Conservation (phyloP, 306 rosid species). For the Coriaria nepalensis region DNA sequence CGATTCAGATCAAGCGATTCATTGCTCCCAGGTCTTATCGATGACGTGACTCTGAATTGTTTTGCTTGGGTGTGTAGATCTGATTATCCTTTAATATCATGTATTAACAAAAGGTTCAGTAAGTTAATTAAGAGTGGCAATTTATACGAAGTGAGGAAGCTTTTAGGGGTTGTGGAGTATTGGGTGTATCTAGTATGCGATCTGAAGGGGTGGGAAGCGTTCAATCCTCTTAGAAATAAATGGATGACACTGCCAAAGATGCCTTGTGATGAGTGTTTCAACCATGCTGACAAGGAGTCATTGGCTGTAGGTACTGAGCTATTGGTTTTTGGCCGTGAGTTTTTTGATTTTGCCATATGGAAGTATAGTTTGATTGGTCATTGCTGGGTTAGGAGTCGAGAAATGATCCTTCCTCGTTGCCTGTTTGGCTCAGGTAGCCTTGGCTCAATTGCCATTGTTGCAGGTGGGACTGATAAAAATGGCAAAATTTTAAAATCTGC, state of each 20-base stretch:
- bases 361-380: slow-evolving; percentile 18
- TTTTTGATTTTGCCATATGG: slow-evolving; percentile 21
- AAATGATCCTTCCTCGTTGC: slow-evolving; percentile 22
- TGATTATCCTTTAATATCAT: slow-evolving; percentile 20
- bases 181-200: slow-evolving; percentile 25
- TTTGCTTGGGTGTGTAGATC: slow-evolving; percentile 20
- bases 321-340: slow-evolving; percentile 26
- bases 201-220: slow-evolving; percentile 23
- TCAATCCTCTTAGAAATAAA: slow-evolving; percentile 16
- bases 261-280: slow-evolving; percentile 26
- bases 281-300: slow-evolving; percentile 28
- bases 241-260: slow-evolving; percentile 24
- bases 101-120: slow-evolving; percentile 19
- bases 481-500: slow-evolving; percentile 17
- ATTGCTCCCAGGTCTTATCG: slow-evolving; percentile 38
- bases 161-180: slow-evolving; percentile 19
- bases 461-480: slow-evolving; percentile 22
- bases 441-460: slow-evolving; percentile 22
- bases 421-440: slow-evolving; percentile 23
- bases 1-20: slow-evolving; percentile 58
- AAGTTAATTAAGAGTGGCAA: slow-evolving; percentile 18
- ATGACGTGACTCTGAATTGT: slow-evolving; percentile 20
- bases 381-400: slow-evolving; percentile 16
- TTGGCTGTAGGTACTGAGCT: slow-evolving; percentile 25
- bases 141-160: slow-evolving; percentile 20